Percentiles rank a stretch among this genome's conserved stretches.
Evolutionary conservation across 192 early-diverging fungal genomes (phyloP).

Genomic region (Gamsiella multidivaricata): DNA sequence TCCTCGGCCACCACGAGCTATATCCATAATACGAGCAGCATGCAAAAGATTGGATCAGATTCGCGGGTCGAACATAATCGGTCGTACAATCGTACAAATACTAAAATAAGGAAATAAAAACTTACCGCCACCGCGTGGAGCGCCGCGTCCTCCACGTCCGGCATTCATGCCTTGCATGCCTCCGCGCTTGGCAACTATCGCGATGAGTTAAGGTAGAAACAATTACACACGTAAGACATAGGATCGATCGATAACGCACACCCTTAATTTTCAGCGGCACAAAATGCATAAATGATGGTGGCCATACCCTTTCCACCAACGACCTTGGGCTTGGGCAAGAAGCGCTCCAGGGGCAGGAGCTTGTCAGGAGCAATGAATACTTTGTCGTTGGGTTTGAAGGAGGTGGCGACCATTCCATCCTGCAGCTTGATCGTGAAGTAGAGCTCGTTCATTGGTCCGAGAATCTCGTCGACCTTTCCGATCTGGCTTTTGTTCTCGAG

Average conservation of each 20-base stretch:
- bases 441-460: slow-evolving; percentile 97
- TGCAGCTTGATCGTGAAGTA: slow-evolving; percentile 97
- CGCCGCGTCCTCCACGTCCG: slow-evolving; percentile 70
- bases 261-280: too few species aligned
- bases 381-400: slow-evolving; percentile 92
- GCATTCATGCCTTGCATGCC: slow-evolving; percentile 72
- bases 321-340: slow-evolving; percentile 93
- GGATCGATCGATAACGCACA: not conserved
- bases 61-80: too few species aligned
- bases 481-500: slow-evolving; percentile 98
- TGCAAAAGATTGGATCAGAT: too few species aligned
- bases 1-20: slow-evolving; percentile 57
- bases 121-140: slow-evolving; percentile 61
- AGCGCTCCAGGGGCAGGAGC: slow-evolving; percentile 94
- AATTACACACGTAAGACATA: not conserved
- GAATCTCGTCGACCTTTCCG: slow-evolving; percentile 98
- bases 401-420: slow-evolving; percentile 89
- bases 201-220: not conserved
- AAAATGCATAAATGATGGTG: too few species aligned
- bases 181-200: slow-evolving; percentile 58
- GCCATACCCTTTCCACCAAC: slow-evolving; percentile 69
- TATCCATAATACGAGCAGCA: too few species aligned
- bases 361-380: slow-evolving; percentile 96
- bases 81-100: not conserved
- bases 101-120: not conserved